A percentile compares a stretch with the other conserved stretches of the same genome.
Conservation (phyloP, 2,329 filamentous ascomycete species). For the Diaporthe humulicola region DNA sequence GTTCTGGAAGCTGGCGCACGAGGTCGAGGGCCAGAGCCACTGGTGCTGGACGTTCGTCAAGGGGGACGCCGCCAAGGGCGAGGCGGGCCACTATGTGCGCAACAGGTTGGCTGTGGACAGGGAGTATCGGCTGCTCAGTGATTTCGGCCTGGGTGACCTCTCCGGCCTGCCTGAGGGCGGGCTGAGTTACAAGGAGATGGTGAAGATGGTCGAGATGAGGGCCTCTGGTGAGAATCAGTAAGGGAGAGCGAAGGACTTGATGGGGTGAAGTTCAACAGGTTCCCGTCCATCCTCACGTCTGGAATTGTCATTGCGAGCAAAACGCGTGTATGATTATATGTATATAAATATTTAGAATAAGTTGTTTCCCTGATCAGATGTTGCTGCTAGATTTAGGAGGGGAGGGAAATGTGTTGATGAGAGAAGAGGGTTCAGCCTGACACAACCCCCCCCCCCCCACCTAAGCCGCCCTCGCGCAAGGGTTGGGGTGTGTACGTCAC, state of each 20-base stretch:
- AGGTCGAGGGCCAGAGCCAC: slow-evolving; percentile 32
- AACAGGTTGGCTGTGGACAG: not conserved
- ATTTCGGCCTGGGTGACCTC: not conserved
- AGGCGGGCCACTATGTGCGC: slow-evolving; percentile 18
- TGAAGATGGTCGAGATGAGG: not conserved
- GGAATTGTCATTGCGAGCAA: too few relatives aligned
- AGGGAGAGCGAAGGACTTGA: not conserved
- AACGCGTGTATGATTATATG: too few relatives aligned
- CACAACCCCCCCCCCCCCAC: not conserved
- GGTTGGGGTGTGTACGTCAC: slow-evolving; percentile 21
- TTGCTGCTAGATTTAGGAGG: too few relatives aligned
- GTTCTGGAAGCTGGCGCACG: slow-evolving; percentile 34
- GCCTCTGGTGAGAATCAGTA: not conserved
- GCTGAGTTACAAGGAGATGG: not conserved
- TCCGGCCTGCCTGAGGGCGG: not conserved
- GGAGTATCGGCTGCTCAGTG: slow-evolving; percentile 7
- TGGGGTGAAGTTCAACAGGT: not conserved
- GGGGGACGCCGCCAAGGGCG: slow-evolving; percentile 12
- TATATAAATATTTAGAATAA: too few relatives aligned
- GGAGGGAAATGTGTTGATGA: too few relatives aligned
- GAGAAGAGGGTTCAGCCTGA: not conserved
- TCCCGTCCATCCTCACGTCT: not conserved
- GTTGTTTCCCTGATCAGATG: too few relatives aligned
- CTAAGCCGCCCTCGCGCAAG: too few relatives aligned
- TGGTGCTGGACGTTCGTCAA: slow-evolving; percentile 35